Evolutionary conservation across 2,329 filamentous ascomycete genomes (phyloP), one percentile per base, ranked within the genome.

Genomic region (Colletotrichum acutatum): DNA sequence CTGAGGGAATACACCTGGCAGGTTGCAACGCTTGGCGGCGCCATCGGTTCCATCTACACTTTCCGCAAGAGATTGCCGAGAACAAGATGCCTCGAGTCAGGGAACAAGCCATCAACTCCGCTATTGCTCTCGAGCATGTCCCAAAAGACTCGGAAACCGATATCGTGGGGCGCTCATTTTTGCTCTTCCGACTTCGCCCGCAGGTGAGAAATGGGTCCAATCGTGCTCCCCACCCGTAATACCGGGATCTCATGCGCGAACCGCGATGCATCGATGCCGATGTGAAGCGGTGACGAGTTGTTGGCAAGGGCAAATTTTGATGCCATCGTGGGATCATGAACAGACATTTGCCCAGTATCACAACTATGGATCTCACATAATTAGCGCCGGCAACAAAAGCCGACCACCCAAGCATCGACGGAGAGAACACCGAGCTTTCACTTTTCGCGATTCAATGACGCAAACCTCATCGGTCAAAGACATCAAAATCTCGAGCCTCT

Each of bases 151-250:
- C 22, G 28, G 24, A 30, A 61, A 37, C 34, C 28, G 52, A 71
- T 28, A 22, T 62, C 57, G 49, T 52, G 68, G 64, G 65, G 28
- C 61, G 4, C 28, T 37, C n/a, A 19, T 28, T 5, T 5, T 12
- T 60, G 32, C 24, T 14, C 46, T 14, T 64, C 65, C 65, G 69
- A 58, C 16, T 59, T 69, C 14, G 14, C 59, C 69, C 65, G 66
- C 59, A 63, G 26, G 58, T 54, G 42, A 66, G 37, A 32, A 19
- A 14, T 14, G 32, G 7, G n/a, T 53, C 53, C 16, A 24, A 22
- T n/a, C 26, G 16, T 12, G 14, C 22, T 37, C 64, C 56, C 56
- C 26, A 57, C 26, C 19, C 4, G 22, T 22, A 26, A 37, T 34
- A 30, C 16, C 49, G 54, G 22, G 22, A 37, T 53, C 5, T 5